Evolutionary conservation across 1,139 yeast genomes (phyloP), one percentile per base, ranked within the genome.

Genomic region (Geotrichum aggregatum): DNA sequence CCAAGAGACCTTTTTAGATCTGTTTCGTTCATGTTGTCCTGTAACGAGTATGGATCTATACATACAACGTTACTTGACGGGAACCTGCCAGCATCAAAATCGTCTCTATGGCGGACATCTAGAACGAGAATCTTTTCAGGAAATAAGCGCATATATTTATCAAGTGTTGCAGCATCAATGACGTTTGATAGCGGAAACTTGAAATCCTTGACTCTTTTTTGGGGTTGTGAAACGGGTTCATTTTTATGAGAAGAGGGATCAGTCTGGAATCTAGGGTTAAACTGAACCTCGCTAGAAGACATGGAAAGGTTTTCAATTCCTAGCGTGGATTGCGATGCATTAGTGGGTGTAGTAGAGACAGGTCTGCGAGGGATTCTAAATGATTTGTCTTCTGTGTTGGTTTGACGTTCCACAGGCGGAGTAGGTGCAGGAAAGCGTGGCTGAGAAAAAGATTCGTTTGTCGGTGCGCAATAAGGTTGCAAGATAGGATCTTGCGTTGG

Each of bases 11-110:
- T 77, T 59, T 83, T 86, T 28, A 88, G 66, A 51, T 83, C 87
- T 49, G 69, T 71, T 60, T 84, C 91, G 1, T 76, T 74, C 57
- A 76, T 72, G 7, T 70, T 69, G 2, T 71, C 66, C 26, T 75
- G 67, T 38, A 78, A 68, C 4, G 80, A 72, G 3, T 79, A 70
- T 0, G 96, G 96, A 53, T 86, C 95, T 13, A 88, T 77, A 63
- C 89, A 84, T 16, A 86, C 76, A 7, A 83, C 67, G 46, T 83
- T 77, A 1, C 71, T 66, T 34, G 76, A 70, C 19, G 76, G 74
- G 31, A 89, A 79, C 63, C 84, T 95, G 38, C 78, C 76, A 49
- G 72, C 73, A 44, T 78, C 76, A 65, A 76, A 87, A 41, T 78
- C 82, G 22, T 73, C 73, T 42, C 83, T 70, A 13, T 81, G 73